Evolutionary conservation across 495 filamentous ascomycete genomes (phyloP).

Genomic region (Neurospora hispaniola): DNA sequence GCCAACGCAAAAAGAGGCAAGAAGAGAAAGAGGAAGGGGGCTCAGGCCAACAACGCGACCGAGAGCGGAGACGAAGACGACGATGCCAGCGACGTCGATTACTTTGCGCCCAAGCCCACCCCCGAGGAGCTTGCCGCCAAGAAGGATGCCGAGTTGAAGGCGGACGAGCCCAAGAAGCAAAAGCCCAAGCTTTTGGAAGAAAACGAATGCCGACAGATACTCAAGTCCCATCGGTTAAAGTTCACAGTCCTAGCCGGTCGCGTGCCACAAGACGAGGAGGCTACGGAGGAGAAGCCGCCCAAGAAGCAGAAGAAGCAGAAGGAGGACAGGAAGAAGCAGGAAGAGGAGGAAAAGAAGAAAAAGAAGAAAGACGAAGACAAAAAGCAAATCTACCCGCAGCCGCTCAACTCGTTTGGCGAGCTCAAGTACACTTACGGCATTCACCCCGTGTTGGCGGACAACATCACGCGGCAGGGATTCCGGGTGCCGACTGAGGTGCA

Average conservation of each 20-base stretch:
- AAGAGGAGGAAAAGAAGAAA: slow-evolving; percentile 39
- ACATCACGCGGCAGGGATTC: slow-evolving; percentile 77
- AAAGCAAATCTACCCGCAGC: slow-evolving; percentile 60
- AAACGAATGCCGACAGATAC: slow-evolving; percentile 60
- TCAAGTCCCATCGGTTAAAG: slow-evolving; percentile 80
- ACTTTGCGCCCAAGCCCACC: slow-evolving; percentile 32
- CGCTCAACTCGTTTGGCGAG: slow-evolving; percentile 66
- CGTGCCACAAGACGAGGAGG: slow-evolving; percentile 12
- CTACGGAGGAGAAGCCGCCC: slow-evolving; percentile 21
- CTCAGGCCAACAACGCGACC: slow-evolving; percentile 13
- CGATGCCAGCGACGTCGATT: slow-evolving; percentile 32
- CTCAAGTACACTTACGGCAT: slow-evolving; percentile 59
- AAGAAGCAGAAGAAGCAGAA: slow-evolving; percentile 38
- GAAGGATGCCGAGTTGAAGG: slow-evolving; percentile 3
- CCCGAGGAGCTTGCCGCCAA: slow-evolving; percentile 9
- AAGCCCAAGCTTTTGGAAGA: slow-evolving; percentile 35
- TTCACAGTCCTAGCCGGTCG: slow-evolving; percentile 53
- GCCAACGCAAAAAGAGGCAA: slow-evolving; percentile 20
- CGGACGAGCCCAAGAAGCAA: slow-evolving; percentile 15
- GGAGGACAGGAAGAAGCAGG: slow-evolving; percentile 41
- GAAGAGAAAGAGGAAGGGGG: slow-evolving; percentile 39
- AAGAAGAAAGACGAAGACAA: slow-evolving; percentile 38
- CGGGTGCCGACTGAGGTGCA: slow-evolving; percentile 87
- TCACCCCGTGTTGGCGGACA: slow-evolving; percentile 58
- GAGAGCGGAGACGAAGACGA: slow-evolving; percentile 21